Base-by-base conservation (phyloP, 352 stramenopile genomes). In the Globisporangium acanthophoron region DNA sequence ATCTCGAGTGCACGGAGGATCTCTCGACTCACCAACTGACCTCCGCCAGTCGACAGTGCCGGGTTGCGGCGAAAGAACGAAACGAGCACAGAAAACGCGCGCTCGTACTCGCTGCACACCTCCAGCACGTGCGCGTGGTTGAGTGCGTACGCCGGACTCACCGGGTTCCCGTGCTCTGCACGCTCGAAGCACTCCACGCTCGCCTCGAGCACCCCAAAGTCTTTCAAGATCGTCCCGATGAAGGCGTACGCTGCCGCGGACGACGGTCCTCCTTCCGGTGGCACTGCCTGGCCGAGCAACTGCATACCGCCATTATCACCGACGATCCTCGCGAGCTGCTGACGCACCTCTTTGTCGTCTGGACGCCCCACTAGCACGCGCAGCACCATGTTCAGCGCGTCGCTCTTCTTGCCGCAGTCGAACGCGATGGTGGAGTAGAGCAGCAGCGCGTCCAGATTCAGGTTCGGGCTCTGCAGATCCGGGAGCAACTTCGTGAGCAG, bases 151-250 rank as follows among this genome's bases (percentile, higher is more conserved):
- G 75, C 69, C 21, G 79, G 68, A 61, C 65, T 85, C n/a, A 57
- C 51, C 0, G 74, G 69, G 24, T 73, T 66, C 11, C 71, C 63
- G 4, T 50, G 16, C n/a, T 80, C 62, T 0, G 80, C 74, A 24
- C 76, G 68, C 31, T 80, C 66, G 56, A 89, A 90, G 60, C 80
- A 91, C 16, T 21, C 37, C 13, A 88, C 67, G 33, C 70, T 75
- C 5, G 76, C 66, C 11, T 86, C 70, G 18, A 91, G 37, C 9
- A 66, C 80, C 0, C 83, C 62, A 59, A 75, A 80, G 45, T 93
- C 83, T 55, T 91, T 93, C 8, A 90, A 44, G 58, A 93, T 80
- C 0, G 80, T 90, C 5, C 77, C 83, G 4, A 88, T 75, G 57
- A 87, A 93, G 13, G 80, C 83, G 45, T 90, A 91, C 16, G 76